Conservation (phyloP, 1,284 basidiomycete genomes). For the Stereum hirsutum region DNA sequence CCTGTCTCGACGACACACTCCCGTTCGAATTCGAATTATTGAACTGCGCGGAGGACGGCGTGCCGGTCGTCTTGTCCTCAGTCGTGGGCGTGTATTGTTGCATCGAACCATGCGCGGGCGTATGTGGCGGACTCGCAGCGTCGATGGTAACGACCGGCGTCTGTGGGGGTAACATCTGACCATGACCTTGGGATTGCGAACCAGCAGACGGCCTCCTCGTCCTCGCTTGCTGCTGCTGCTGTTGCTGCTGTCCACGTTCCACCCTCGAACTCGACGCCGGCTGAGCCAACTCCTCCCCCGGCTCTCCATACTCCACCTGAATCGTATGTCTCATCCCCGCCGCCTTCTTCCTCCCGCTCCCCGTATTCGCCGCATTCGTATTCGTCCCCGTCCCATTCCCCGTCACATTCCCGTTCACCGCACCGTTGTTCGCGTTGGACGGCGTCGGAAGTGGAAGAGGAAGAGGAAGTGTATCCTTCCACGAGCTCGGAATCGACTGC, state of each 20-base stretch:
- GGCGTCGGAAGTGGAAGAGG: too few relatives aligned
- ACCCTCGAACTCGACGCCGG: slow-evolving; percentile 3
- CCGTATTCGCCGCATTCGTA: too few relatives aligned
- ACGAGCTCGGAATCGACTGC: too few relatives aligned
- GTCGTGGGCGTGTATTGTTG: slow-evolving; percentile 12
- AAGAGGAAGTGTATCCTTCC: too few relatives aligned
- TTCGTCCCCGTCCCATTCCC: too few relatives aligned
- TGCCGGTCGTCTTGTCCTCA: neutral
- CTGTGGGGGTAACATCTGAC: slow-evolving; percentile 11
- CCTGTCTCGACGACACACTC: slow-evolving; percentile 9
- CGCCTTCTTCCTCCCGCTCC: slow-evolving; percentile 10
- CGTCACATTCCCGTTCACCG: too few relatives aligned
- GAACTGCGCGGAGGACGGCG: neutral
- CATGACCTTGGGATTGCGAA: too few relatives aligned
- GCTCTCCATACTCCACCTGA: slow-evolving; percentile 80
- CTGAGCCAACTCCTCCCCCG: slow-evolving; percentile 17
- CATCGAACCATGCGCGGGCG: slow-evolving; percentile 18
- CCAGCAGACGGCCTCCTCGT: slow-evolving; percentile 11
- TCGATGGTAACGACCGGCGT: slow-evolving; percentile 34
- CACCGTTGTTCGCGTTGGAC: too few relatives aligned
- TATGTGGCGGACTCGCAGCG: slow-evolving; percentile 37
- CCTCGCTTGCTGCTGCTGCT: neutral
- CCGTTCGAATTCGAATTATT: neutral
- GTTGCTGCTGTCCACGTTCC: slow-evolving; percentile 1
- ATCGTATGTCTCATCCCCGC: slow-evolving; percentile 72